Evolutionary conservation across 805 yeast genomes (phyloP).

Genomic region (Wickerhamiella lipophila): DNA sequence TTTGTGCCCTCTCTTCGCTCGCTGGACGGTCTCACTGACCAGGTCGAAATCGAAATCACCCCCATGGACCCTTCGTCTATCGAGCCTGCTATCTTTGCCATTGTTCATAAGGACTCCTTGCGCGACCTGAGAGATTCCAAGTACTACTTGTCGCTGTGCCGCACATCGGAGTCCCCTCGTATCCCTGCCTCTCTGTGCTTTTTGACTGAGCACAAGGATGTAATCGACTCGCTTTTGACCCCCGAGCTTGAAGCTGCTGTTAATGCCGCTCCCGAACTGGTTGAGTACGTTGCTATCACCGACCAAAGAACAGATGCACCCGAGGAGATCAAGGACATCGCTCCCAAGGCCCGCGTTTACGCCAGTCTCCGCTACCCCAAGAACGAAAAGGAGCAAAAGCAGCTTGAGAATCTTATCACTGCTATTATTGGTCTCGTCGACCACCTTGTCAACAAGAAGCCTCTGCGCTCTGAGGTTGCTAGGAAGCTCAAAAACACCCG

Average conservation of each 20-base stretch:
- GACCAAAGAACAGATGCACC: conserved; percentile 77
- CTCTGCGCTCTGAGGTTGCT: conserved; percentile 58
- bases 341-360: conserved; percentile 32
- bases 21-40: conserved; percentile 36
- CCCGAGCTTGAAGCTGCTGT: conserved; percentile 35
- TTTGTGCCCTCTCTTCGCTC: conserved; percentile 46
- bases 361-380: conserved; percentile 44
- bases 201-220: conserved; percentile 81
- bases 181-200: conserved; percentile 64
- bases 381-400: conserved; percentile 37
- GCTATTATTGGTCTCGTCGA: conserved; percentile 52
- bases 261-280: conserved; percentile 34
- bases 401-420: conserved; percentile 38
- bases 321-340: conserved; percentile 29
- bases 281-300: conserved; percentile 65
- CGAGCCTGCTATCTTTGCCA: conserved; percentile 66
- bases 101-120: conserved; percentile 80
- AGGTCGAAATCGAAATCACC: conserved; percentile 48
- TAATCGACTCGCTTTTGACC: conserved; percentile 52
- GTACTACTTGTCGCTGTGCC: conserved; percentile 76
- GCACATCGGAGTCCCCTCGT: conserved; percentile 55
- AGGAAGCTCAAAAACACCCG: conserved; percentile 70
- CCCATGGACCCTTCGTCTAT: conserved; percentile 36
- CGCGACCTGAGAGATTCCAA: conserved; percentile 57
- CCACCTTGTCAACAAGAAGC: conserved; percentile 37